phyloP scores from a whole-genome alignment of 2,329 filamentous ascomycete species.

The Diplodia scrobiculata region DNA sequence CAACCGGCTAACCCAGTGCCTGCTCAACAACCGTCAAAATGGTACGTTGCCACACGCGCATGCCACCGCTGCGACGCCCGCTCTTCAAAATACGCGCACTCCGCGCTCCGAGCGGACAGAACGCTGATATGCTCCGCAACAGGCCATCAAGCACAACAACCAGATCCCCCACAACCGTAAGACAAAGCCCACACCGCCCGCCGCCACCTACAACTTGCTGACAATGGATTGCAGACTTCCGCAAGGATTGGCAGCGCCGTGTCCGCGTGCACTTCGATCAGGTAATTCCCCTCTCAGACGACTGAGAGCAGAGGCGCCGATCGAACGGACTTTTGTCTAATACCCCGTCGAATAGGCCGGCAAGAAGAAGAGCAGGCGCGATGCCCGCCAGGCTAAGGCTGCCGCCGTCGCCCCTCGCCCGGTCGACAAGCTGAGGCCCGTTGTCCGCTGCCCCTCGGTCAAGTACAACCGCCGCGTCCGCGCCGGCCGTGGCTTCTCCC shows the following conservation, averaged over 20 bases:
- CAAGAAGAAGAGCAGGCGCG: conserved; percentile 89
- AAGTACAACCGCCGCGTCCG: conserved; percentile 99
- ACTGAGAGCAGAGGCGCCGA: conserved; percentile 57
- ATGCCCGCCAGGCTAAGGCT: conserved; percentile 91
- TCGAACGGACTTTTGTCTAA: conserved; percentile 38
- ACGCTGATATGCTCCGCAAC: conserved; percentile 1
- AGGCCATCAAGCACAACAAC: conserved; percentile 99
- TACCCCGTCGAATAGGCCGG: conserved; percentile 67
- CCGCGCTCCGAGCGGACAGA: not conserved
- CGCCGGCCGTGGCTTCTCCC: conserved; percentile 94
- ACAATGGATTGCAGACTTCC: conserved; percentile 72
- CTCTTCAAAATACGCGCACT: not conserved
- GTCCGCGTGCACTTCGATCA: conserved; percentile 99
- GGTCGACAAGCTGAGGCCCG: conserved; percentile 92
- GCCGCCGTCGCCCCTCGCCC: conserved; percentile 93
- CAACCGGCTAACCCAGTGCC: conserved; percentile 27
- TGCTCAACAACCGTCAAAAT: conserved; percentile 28
- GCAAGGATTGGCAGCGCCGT: conserved; percentile 99
- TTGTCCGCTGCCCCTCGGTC: conserved; percentile 96
- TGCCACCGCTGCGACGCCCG: not conserved
- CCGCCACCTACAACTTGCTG: conserved; percentile 5
- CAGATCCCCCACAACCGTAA: conserved; percentile 87
- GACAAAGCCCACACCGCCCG: conserved; percentile 7
- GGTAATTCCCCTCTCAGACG: conserved; percentile 67
- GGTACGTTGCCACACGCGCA: conserved; percentile 3